Evolutionary conservation across 2,329 filamentous ascomycete species (phyloP).

Genomic region (Chalaropsis thielavioides): DNA sequence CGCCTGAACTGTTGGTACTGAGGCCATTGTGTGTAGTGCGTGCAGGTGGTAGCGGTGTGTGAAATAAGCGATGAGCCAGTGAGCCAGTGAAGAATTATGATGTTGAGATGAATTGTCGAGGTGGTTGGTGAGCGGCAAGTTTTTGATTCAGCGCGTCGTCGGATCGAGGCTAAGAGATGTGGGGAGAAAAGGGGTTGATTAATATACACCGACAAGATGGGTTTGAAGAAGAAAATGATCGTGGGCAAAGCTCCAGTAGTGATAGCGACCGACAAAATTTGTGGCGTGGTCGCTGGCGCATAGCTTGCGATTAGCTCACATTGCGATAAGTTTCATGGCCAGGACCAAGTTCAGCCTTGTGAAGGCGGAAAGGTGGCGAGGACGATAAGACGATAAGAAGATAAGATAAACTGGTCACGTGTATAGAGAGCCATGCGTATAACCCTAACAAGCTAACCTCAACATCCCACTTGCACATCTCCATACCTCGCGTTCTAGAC

Average conservation of each 20-base stretch:
- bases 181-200: no score
- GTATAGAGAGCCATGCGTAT: not conserved
- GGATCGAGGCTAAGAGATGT: not conserved
- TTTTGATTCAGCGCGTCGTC: not conserved
- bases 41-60: not conserved
- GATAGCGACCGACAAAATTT: not conserved
- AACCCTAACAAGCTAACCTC: not conserved
- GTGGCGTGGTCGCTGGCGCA: constrained; percentile 11
- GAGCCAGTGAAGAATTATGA: not conserved
- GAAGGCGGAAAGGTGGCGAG: not conserved
- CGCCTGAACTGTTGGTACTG: constrained; percentile 27
- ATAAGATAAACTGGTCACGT: not conserved
- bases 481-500: not conserved
- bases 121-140: not conserved
- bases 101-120: not conserved
- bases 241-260: not conserved
- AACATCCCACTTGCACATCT: not conserved
- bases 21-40: constrained; percentile 9
- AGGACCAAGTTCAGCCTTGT: not conserved
- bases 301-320: not conserved
- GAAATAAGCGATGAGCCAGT: no score
- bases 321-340: not conserved
- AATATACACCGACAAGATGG: no score
- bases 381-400: no score
- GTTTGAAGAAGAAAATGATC: no score